phyloP scores from a whole-genome alignment of 2,329 filamentous ascomycete genomes.

The Penicillium sp. region DNA sequence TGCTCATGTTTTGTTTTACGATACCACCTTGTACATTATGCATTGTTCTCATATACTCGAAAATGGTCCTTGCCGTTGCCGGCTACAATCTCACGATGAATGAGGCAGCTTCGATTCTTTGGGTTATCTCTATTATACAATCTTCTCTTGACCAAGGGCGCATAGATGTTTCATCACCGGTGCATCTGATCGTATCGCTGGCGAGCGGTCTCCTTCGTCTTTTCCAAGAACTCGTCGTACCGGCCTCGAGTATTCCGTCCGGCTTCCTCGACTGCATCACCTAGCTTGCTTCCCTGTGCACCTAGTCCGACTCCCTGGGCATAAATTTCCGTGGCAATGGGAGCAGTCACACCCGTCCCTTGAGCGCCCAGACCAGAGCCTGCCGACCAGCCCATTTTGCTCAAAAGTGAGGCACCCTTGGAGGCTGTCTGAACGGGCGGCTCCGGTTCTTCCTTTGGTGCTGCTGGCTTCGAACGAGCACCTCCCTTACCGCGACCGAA shows the following conservation, averaged over 20 bases:
- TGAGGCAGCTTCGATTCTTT: too few relatives aligned
- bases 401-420: slow-evolving; percentile 51
- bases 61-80: slow-evolving; percentile 8
- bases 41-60: slow-evolving; percentile 12
- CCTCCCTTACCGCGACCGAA: slow-evolving; percentile 37
- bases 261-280: slow-evolving; percentile 50
- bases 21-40: slow-evolving; percentile 23
- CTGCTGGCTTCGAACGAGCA: slow-evolving; percentile 21
- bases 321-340: slow-evolving; percentile 50
- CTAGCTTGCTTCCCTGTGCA: slow-evolving; percentile 49
- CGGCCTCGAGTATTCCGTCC: slow-evolving; percentile 48
- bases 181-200: slow-evolving; percentile 48
- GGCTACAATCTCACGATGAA: slow-evolving; percentile 9
- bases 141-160: background rate
- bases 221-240: slow-evolving; percentile 50
- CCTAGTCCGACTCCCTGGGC: slow-evolving; percentile 51
- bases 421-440: slow-evolving; percentile 35
- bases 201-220: slow-evolving; percentile 47
- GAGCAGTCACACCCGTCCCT: slow-evolving; percentile 48
- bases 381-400: slow-evolving; percentile 52
- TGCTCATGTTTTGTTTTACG: slow-evolving; percentile 20
- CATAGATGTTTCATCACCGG: slow-evolving; percentile 6
- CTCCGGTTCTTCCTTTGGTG: slow-evolving; percentile 33
- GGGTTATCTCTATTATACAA: slow-evolving; percentile 11
- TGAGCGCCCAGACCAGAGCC: slow-evolving; percentile 50